Conservation (phyloP, 148 eudicot species). For the Chenopodium berlandieri region DNA sequence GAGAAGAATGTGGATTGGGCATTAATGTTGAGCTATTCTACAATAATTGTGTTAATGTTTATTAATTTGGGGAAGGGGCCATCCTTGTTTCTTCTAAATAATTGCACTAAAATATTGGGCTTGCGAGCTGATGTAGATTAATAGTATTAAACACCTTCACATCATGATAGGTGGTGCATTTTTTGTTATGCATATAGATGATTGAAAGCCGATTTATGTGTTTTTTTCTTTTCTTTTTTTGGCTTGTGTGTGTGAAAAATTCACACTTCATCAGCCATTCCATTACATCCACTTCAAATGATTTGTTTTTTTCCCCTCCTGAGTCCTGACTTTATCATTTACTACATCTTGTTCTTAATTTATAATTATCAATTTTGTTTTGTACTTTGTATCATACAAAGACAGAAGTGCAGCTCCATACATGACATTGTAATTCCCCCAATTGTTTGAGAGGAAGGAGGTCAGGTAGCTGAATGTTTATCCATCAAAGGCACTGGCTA, state of each 20-base stretch:
- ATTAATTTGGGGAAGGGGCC: background rate
- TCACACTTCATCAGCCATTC: too few relatives aligned
- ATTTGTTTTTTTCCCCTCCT: too few relatives aligned
- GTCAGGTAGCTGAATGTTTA: background rate
- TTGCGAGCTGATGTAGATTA: background rate
- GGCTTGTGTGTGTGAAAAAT: too few relatives aligned
- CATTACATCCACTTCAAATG: background rate
- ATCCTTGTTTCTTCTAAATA: background rate
- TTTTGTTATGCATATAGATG: background rate
- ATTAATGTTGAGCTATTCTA: background rate
- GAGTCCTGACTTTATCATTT: too few relatives aligned
- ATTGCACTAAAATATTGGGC: background rate
- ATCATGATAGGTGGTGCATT: background rate
- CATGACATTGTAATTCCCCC: background rate
- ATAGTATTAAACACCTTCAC: background rate
- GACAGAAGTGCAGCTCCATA: background rate
- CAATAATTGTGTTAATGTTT: too few relatives aligned
- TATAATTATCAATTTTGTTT: background rate
- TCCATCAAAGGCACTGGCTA: too few relatives aligned
- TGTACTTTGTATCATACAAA: background rate
- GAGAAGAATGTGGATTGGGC: background rate
- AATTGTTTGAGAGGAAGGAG: background rate
- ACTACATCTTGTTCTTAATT: background rate
- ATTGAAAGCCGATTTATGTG: too few relatives aligned
- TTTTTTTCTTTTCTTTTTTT: too few relatives aligned